phyloP scores from a whole-genome alignment of 192 early-diverging fungal genomes.

The Backusella circina region DNA sequence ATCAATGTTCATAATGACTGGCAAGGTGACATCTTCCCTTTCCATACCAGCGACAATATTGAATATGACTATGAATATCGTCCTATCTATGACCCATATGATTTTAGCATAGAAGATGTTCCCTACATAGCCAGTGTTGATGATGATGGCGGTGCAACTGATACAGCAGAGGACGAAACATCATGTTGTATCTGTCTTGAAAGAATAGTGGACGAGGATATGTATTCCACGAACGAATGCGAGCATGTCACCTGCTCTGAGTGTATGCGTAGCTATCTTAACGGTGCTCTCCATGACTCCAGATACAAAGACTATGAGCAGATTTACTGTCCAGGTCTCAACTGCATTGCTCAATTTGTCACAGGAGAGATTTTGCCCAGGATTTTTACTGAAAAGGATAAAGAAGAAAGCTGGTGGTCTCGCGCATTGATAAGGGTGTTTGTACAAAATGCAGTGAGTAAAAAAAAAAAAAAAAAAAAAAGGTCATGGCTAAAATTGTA shows the following conservation, averaged over 20 bases:
- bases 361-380: not conserved
- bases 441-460: not conserved
- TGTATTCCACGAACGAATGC: not conserved
- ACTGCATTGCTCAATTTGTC: not conserved
- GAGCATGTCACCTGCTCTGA: not conserved
- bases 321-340: not conserved
- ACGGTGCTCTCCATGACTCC: not conserved
- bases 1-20: no score
- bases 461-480: no score
- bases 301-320: not conserved
- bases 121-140: not conserved
- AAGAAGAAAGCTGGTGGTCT: not conserved
- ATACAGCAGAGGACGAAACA: not conserved
- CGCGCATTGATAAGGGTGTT: not conserved
- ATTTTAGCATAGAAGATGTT: not conserved
- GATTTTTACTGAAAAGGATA: not conserved
- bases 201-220: not conserved
- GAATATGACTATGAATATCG: not conserved
- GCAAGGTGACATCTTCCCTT: not conserved
- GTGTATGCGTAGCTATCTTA: not conserved
- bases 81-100: not conserved
- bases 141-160: not conserved
- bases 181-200: not conserved
- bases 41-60: not conserved
- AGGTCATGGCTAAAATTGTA: not conserved